Percentiles rank a stretch among this genome's conserved stretches.
These are phyloP conservation scores for Penicillium palitans DNA, from an alignment of 2,329 filamentous ascomycete genomes.

Conservation along the genomic window DNA sequence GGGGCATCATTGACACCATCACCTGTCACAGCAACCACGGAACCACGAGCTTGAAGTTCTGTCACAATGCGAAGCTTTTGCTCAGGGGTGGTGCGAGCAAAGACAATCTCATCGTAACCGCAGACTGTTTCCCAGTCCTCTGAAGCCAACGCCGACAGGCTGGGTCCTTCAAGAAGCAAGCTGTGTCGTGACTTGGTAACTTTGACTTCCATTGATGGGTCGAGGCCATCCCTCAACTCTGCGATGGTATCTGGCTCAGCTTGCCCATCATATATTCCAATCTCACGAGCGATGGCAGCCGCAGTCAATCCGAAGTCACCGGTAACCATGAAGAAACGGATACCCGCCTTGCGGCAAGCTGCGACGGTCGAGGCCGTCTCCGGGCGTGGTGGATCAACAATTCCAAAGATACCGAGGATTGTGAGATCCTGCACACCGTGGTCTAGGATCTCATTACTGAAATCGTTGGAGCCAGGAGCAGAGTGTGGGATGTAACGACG, in stretches of 20 bases:
- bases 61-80: constrained; percentile 47
- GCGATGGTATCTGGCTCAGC: constrained; percentile 56
- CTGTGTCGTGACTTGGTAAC: constrained; percentile 43
- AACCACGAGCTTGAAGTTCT: constrained; percentile 40
- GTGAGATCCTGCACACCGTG: constrained; percentile 47
- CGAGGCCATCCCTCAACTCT: constrained; percentile 47
- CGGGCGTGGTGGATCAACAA: constrained; percentile 42
- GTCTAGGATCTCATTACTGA: constrained; percentile 52
- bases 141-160: constrained; percentile 65
- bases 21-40: constrained; percentile 45
- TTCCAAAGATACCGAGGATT: constrained; percentile 55
- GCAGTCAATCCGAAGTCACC: constrained; percentile 46
- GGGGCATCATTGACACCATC: constrained; percentile 42
- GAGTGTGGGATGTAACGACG: constrained; percentile 53
- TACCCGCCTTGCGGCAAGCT: constrained; percentile 38
- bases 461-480: constrained; percentile 50
- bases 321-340: constrained; percentile 48
- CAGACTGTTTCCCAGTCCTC: constrained; percentile 68
- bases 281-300: constrained; percentile 43
- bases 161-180: constrained; percentile 65
- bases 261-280: constrained; percentile 46
- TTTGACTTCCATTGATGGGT: constrained; percentile 20
- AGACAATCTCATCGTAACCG: constrained; percentile 54
- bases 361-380: constrained; percentile 40
- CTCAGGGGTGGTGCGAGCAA: constrained; percentile 46